Base-by-base conservation (phyloP, 768 basidiomycete species). In the Russula sp. region DNA sequence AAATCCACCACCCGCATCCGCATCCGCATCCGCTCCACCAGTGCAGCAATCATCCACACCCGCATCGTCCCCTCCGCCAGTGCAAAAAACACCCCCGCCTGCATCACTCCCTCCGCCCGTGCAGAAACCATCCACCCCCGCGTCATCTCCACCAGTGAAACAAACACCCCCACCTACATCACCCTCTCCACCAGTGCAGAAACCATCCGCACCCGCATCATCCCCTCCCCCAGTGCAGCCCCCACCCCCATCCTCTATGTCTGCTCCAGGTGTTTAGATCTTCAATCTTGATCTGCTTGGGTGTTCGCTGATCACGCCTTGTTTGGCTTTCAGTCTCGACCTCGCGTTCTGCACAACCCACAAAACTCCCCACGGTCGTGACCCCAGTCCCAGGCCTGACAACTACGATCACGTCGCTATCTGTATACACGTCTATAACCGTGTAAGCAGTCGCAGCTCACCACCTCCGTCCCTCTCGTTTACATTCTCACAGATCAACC, bases 401-500 rank as follows among this genome's bases (percentile, higher is more conserved):
- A 42, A 1, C 18, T n/a, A 32, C 61, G 8, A 27, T 20, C n/a
- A 52, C 56, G 2, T 14, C 50, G n/a, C 39, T 35, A 6, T 59
- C 63, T 16, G 13, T 64, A 16, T 57, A 10, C 9, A 51, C 61
- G 1, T 42, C 65, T 16, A 8, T 51, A 6, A 9, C 54, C 9
- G 22, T 57, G 63, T 65, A 47, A 22, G 58, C 31, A n/a, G 16
- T 22, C 9, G 9, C 3, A 3, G 20, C 27, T 49, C 6, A 31
- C 32, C 6, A 4, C 14, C 54, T 10, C 3, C 18, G 2, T 34
- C 20, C 10, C 35, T n/a, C 48, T 11, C 22, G 4, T 39, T 57
- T 6, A 57, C 44, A 18, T 40, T 20, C n/a, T 40, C 35, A 5
- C 34, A 68, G 65, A 6, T 27, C 56, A 16, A 63, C 67, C 16